These are phyloP conservation scores for Penicillium coffeae DNA, from an alignment of 495 filamentous ascomycete genomes.

Conservation along the genomic window DNA sequence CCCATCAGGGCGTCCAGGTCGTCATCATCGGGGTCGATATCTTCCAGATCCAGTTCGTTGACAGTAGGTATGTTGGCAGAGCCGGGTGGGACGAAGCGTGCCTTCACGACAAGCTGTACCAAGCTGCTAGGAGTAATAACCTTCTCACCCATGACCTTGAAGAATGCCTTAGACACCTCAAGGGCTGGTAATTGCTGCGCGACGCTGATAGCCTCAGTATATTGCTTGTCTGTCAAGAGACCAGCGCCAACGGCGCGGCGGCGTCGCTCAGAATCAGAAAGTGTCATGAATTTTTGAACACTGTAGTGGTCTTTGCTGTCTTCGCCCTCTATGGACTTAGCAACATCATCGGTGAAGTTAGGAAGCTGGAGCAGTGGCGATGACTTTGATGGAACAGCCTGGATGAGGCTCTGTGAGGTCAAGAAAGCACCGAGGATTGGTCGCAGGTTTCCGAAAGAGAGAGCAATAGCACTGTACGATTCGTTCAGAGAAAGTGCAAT, in stretches of 20 bases:
- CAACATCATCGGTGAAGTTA: conserved; percentile 72
- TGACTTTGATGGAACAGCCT: conserved; percentile 75
- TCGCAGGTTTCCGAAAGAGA: conserved; percentile 79
- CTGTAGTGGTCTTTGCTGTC: conserved; percentile 66
- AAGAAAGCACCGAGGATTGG: conserved; percentile 81
- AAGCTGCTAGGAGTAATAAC: conserved; percentile 89
- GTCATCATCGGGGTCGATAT: conserved; percentile 88
- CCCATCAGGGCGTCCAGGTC: conserved; percentile 85
- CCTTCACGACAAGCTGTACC: conserved; percentile 91
- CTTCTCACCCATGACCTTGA: conserved; percentile 95
- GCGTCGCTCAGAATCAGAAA: conserved; percentile 70
- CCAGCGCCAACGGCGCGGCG: conserved; percentile 62
- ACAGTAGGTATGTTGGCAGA: conserved; percentile 66
- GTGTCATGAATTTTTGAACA: conserved; percentile 82
- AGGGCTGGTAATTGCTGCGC: conserved; percentile 79
- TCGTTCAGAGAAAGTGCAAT: conserved; percentile 79
- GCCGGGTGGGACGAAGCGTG: conserved; percentile 88
- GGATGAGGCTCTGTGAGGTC: conserved; percentile 78
- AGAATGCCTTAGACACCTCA: conserved; percentile 89
- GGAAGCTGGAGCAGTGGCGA: conserved; percentile 93
- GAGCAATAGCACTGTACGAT: conserved; percentile 79
- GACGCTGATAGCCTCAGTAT: conserved; percentile 66
- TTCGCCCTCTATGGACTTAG: conserved; percentile 71
- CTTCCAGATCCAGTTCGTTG: conserved; percentile 74
- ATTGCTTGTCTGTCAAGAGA: conserved; percentile 71